Evolutionary conservation across 345 rosid species (phyloP), one percentile per base, ranked within the genome.

Genomic region (Eucalyptus rudis): DNA sequence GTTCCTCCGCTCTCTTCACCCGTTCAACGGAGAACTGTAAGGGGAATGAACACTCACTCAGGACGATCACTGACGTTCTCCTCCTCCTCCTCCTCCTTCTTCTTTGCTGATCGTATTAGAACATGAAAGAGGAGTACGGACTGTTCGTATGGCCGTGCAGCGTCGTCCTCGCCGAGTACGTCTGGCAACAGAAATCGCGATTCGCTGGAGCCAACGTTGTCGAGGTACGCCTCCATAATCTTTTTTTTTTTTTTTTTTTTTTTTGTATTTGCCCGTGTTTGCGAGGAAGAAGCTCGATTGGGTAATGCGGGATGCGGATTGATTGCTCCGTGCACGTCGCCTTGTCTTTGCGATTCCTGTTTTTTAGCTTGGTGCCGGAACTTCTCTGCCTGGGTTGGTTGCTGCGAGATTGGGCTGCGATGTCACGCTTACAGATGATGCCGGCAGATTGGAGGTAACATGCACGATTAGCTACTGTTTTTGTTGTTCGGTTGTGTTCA

Each of bases 101-200:
- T 25, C 91, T 95, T 76, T 36, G 83, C 5, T 20, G 29, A 76
- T 76, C 11, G 29, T 20, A 76, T 76, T 11, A 76, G 98, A 94
- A 95, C 90, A 94, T 96, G 95, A 95, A 96, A 91, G 99, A 97
- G 66, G 99, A 96, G 58, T 96, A 97, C 81, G 99, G 99, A 5
- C 91, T 96, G 80, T 97, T 95, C 88, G 96, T 96, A 76, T 96
- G 98, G 99, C 99, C 98, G 13, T 96, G 97, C 87, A 97, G 98
- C 86, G 89, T 96, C 50, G 92, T 97, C 71, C 95, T 97, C 83
- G 97, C 99, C 40, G 98, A 97, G 92, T 96, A 96, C 92, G 94
- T 97, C 89, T 97, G 99, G 99, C 99, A 96, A 89, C 98, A 95
- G 80, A 90, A 93, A 90, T 91, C 87, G 87, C 95, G 97, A 49